phyloP scores from a whole-genome alignment of 768 basidiomycete species.

The Leccinum barrowsii region DNA sequence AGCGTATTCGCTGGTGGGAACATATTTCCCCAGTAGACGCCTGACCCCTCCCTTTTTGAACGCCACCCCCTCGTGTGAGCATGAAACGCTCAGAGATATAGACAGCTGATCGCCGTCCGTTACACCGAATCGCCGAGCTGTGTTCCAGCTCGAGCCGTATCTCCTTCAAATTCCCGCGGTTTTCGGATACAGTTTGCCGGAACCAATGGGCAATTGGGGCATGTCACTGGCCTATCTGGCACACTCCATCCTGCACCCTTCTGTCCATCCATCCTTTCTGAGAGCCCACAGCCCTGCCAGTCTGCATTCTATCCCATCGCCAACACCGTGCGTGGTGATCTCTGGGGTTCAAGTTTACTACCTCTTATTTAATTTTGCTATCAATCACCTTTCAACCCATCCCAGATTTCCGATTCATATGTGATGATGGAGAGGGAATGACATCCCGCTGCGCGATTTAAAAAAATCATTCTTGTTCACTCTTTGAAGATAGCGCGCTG shows the following conservation, averaged over 20 bases:
- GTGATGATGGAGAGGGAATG: background rate
- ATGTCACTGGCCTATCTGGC: background rate
- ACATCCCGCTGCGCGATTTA: background rate
- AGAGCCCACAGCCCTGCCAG: constrained; percentile 3
- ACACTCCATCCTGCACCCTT: background rate
- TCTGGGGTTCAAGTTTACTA: background rate
- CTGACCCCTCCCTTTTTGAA: constrained; percentile 2
- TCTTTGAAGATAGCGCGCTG: background rate
- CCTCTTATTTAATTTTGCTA: background rate
- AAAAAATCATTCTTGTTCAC: constrained; percentile 1
- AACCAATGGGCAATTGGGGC: background rate
- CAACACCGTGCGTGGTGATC: background rate
- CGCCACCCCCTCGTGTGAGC: constrained; percentile 21
- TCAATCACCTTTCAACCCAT: background rate
- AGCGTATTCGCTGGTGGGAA: constrained; percentile 5
- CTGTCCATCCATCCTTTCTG: background rate
- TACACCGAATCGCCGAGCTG: constrained; percentile 2
- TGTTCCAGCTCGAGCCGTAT: background rate
- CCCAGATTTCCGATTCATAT: constrained; percentile 17
- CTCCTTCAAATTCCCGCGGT: constrained; percentile 9
- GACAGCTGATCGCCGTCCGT: constrained; percentile 30
- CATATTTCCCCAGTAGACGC: background rate
- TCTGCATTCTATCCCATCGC: background rate
- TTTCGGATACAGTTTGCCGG: constrained; percentile 11
- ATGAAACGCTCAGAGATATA: constrained; percentile 13